These are phyloP conservation scores for Dactylonectria macrodidyma DNA, from an alignment of 2,329 filamentous ascomycete species.

Conservation along the genomic window DNA sequence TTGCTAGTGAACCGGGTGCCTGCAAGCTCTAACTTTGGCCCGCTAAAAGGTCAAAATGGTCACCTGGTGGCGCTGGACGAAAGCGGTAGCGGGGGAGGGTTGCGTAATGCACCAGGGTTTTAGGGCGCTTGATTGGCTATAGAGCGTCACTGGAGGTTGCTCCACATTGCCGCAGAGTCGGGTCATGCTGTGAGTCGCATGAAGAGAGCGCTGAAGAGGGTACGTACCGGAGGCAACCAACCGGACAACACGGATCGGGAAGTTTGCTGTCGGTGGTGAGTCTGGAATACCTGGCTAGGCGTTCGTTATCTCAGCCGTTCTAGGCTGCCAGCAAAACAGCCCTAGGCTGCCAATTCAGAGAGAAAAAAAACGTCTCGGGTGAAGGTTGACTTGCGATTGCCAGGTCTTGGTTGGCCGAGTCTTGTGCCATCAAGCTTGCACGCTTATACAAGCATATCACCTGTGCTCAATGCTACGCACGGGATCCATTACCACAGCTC, in stretches of 20 bases:
- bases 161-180: constrained; percentile 34
- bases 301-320: not conserved
- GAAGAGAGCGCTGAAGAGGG: constrained; percentile 14
- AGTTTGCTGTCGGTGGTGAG: not conserved
- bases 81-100: constrained; percentile 16
- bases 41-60: not conserved
- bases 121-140: constrained; percentile 10
- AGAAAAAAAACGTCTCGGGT: not conserved
- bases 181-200: constrained; percentile 26
- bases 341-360: not conserved
- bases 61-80: constrained; percentile 20
- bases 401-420: not conserved
- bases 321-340: not conserved
- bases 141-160: not conserved
- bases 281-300: not conserved
- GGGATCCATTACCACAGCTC: not conserved
- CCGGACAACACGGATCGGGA: not conserved
- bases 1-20: constrained; percentile 17
- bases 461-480: not conserved
- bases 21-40: not conserved
- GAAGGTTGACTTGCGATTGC: not conserved
- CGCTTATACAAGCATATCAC: not conserved
- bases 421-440: not conserved
- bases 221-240: constrained; percentile 28
- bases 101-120: constrained; percentile 22